A percentile compares a stretch with the other conserved stretches of the same genome.
Conservation (phyloP, 257 asterid species). For the Linaria vulgaris region DNA sequence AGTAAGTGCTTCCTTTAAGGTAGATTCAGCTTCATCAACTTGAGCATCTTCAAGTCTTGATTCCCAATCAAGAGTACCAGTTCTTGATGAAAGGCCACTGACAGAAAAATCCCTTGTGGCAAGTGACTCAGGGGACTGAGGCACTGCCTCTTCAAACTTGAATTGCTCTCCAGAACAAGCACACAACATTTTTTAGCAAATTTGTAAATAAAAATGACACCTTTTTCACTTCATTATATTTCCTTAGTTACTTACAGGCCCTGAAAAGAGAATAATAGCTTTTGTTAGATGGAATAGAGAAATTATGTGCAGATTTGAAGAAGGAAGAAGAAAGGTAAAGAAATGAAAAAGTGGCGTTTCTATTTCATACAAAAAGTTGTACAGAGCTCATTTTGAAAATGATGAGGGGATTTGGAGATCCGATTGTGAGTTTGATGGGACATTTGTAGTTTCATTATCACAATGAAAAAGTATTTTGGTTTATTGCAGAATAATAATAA, state of each 20-base stretch:
- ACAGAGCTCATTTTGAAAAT: slow-evolving; percentile 27
- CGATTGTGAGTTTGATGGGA: slow-evolving; percentile 37
- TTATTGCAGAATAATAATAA: slow-evolving; percentile 20
- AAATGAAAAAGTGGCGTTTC: slow-evolving; percentile 25
- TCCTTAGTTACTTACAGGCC: slow-evolving; percentile 21
- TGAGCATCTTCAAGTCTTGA: slow-evolving; percentile 86
- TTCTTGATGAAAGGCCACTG: slow-evolving; percentile 79
- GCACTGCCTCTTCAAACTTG: slow-evolving; percentile 69
- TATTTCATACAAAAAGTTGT: slow-evolving; percentile 31
- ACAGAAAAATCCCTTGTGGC: slow-evolving; percentile 97
- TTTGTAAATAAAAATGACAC: slow-evolving; percentile 25
- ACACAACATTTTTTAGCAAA: slow-evolving; percentile 75
- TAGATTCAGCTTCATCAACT: slow-evolving; percentile 94
- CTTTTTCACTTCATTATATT: slow-evolving; percentile 28
- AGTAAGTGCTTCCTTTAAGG: slow-evolving; percentile 88
- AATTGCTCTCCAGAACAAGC: slow-evolving; percentile 95
- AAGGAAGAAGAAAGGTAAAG: slow-evolving; percentile 28
- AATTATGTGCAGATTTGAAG: not conserved
- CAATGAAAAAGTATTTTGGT: slow-evolving; percentile 1
- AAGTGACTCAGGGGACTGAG: slow-evolving; percentile 83
- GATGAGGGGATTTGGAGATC: slow-evolving; percentile 33
- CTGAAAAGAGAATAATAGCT: slow-evolving; percentile 15
- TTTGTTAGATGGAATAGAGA: slow-evolving; percentile 10
- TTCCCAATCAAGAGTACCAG: slow-evolving; percentile 73
- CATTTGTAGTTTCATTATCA: slow-evolving; percentile 26